Conservation (phyloP, 177 flowering plant species). For the Vitis hybrid region DNA sequence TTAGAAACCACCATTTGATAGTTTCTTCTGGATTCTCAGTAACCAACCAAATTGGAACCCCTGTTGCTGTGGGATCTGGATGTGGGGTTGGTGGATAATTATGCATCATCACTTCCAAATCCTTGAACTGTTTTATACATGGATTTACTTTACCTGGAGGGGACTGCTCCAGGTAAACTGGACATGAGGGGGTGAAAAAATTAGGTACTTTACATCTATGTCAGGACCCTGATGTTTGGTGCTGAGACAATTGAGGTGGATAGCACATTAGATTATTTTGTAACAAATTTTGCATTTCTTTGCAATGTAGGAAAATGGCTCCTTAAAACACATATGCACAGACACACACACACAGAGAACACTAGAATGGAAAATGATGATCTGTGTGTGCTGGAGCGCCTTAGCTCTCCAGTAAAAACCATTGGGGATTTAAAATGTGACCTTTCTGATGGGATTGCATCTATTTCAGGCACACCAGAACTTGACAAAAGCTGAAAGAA, state of each 20-base stretch:
- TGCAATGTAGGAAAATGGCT: no score
- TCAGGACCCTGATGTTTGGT: not conserved
- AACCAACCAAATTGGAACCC: not conserved
- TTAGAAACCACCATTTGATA: not conserved
- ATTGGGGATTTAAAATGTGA: not conserved
- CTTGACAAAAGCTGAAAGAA: conserved; percentile 52
- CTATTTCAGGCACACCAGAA: conserved; percentile 39
- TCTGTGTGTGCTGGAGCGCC: not conserved
- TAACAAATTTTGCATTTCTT: no score
- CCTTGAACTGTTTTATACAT: no score
- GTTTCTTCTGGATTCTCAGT: not conserved
- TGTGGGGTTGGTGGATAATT: no score
- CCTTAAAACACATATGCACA: no score
- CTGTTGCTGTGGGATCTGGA: no score
- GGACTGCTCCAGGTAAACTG: no score
- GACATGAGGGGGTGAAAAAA: no score
- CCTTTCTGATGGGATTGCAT: not conserved
- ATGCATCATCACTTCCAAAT: no score
- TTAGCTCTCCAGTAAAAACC: not conserved
- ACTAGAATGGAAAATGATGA: no score
- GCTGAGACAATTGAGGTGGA: not conserved
- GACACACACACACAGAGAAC: no score
- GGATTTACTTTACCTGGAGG: no score
- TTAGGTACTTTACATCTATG: not conserved
- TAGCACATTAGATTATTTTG: not conserved